Evolutionary conservation across 805 yeast genomes (phyloP).

Genomic region (Hanseniaspora valbyensis): DNA sequence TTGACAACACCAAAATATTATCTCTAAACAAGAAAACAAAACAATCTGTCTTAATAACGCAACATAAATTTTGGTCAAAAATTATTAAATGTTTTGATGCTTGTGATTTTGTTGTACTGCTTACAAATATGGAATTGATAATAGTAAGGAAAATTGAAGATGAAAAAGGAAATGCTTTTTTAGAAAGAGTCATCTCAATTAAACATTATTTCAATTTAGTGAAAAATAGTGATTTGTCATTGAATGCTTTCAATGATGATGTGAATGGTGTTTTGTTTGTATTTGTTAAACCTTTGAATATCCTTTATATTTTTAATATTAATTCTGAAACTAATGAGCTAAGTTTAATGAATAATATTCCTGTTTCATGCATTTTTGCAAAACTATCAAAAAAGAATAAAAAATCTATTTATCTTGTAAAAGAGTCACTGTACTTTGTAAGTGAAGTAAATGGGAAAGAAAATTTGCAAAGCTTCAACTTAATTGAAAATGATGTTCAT

Average conservation of each 20-base stretch:
- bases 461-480: neutral
- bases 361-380: neutral
- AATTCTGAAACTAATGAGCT: neutral
- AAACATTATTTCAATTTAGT: slow-evolving; percentile 9
- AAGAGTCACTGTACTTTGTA: neutral
- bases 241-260: neutral
- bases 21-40: slow-evolving; percentile 3
- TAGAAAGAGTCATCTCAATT: neutral
- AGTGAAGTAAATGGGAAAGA: neutral
- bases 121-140: slow-evolving; percentile 9
- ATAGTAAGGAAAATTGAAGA: neutral
- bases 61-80: slow-evolving; percentile 13
- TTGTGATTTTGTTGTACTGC: neutral
- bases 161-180: neutral
- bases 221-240: neutral
- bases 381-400: neutral
- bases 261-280: neutral
- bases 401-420: neutral
- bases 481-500: neutral
- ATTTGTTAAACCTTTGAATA: neutral
- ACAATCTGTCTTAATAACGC: neutral
- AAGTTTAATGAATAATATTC: neutral
- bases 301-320: slow-evolving; percentile 1
- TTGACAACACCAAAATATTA: slow-evolving; percentile 8
- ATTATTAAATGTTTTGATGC: slow-evolving; percentile 3